A percentile compares a stretch with the other conserved stretches of the same genome.
Evolutionary conservation across 1,284 basidiomycete species (phyloP).

Genomic region (Ustilago curta): DNA sequence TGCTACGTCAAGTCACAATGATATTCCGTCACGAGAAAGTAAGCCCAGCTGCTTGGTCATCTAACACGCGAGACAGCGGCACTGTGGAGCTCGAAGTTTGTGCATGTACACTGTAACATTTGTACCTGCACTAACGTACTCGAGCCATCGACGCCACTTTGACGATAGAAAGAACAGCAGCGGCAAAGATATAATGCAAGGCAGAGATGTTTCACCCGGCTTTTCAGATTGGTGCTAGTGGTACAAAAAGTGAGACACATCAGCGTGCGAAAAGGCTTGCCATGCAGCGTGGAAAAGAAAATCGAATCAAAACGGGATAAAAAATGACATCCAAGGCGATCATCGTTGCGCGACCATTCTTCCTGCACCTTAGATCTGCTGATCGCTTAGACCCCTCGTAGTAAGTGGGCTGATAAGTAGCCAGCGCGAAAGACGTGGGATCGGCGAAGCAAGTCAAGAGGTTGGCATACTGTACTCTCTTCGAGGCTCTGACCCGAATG

Average conservation of each 20-base stretch:
- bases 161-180: not conserved
- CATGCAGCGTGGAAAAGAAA: not conserved
- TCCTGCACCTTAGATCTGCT: too few species aligned
- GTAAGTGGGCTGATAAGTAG: not conserved
- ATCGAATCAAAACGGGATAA: not conserved
- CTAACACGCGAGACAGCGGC: conserved; percentile 21
- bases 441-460: not conserved
- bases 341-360: too few species aligned
- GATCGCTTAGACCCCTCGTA: too few species aligned
- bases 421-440: not conserved
- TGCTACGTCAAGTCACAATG: too few species aligned
- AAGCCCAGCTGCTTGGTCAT: not conserved
- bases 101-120: too few species aligned
- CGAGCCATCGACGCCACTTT: not conserved
- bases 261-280: not conserved
- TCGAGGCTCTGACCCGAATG: conserved; percentile 13
- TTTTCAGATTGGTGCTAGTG: conserved; percentile 2
- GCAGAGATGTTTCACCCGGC: not conserved
- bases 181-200: not conserved
- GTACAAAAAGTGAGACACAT: conserved; percentile 26
- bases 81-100: conserved; percentile 14
- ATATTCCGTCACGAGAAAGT: not conserved
- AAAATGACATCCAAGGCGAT: not conserved
- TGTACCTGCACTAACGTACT: not conserved
- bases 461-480: too few species aligned